Conservation (phyloP, 2,329 filamentous ascomycete species). For the Neophaeococcomyces aloes region DNA sequence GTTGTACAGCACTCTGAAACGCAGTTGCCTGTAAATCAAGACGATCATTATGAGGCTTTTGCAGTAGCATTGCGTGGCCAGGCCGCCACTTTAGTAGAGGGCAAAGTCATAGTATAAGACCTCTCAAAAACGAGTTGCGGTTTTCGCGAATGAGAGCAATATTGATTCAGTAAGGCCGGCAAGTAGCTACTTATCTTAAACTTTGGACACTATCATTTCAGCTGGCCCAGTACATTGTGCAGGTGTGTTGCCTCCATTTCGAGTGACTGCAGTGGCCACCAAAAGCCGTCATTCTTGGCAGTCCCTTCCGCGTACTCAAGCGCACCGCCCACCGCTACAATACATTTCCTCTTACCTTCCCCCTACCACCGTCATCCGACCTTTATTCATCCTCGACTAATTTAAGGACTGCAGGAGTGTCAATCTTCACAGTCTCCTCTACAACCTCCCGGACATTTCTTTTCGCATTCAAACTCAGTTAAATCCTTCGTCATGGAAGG, state of each 20-base stretch:
- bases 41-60: slow-evolving; percentile 16
- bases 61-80: slow-evolving; percentile 19
- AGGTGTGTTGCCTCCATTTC: slow-evolving; percentile 1
- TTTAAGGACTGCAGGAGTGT: slow-evolving; percentile 4
- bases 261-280: slow-evolving; percentile 3
- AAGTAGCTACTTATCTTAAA: neutral
- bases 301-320: neutral
- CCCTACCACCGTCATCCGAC: slow-evolving; percentile 13
- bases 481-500: slow-evolving; percentile 50
- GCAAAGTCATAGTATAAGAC: neutral
- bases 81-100: slow-evolving; percentile 3
- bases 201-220: slow-evolving; percentile 1
- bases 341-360: slow-evolving; percentile 20
- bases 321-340: slow-evolving; percentile 19
- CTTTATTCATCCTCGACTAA: slow-evolving; percentile 7
- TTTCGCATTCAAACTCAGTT: slow-evolving; percentile 6
- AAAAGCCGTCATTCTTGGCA: slow-evolving; percentile 8
- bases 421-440: slow-evolving; percentile 1
- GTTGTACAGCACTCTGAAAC: slow-evolving; percentile 4
- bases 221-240: neutral
- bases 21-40: slow-evolving; percentile 6
- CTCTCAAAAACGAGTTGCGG: neutral
- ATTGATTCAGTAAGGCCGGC: slow-evolving; percentile 1
- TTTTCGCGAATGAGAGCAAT: neutral
- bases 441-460: neutral